Conservation (phyloP, 202 grass and related monocot species). For the Zoysia matrella region DNA sequence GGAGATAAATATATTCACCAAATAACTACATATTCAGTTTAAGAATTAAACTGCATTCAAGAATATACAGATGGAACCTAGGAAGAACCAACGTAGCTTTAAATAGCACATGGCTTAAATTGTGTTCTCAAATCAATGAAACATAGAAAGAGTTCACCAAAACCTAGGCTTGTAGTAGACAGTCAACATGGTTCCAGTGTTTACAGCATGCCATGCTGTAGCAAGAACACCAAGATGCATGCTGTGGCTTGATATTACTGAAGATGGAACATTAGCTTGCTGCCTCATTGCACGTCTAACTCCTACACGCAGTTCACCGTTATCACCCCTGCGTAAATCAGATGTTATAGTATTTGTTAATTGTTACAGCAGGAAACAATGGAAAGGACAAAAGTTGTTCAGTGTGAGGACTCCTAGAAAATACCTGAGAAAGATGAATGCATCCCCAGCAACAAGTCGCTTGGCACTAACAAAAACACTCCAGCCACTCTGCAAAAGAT, state of each 20-base stretch:
- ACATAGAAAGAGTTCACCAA: not conserved
- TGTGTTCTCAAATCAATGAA: not conserved
- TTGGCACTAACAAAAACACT: conserved; percentile 96
- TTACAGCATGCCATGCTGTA: conserved; percentile 95
- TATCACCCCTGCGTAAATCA: conserved; percentile 62
- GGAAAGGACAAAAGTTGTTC: not conserved
- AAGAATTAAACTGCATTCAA: not conserved
- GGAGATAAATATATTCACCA: not conserved
- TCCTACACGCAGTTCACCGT: conserved; percentile 87
- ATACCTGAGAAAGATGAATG: conserved; percentile 96
- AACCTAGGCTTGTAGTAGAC: conserved; percentile 99
- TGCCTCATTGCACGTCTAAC: conserved; percentile 95
- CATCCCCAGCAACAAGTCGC: conserved; percentile 84
- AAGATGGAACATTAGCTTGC: conserved; percentile 65
- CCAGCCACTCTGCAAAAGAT: conserved; percentile 96
- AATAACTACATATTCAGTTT: not conserved
- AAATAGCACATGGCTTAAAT: not conserved
- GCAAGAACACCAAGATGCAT: conserved; percentile 99
- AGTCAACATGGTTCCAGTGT: conserved; percentile 85
- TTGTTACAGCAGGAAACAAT: not conserved
- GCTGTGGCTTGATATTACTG: conserved; percentile 95
- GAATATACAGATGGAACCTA: conserved; percentile 1
- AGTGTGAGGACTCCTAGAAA: not conserved
- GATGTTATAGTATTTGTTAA: conserved; percentile 11
- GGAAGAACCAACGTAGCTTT: not conserved